Evolutionary conservation across 352 stramenopile genomes (phyloP), one percentile per base, ranked within the genome.

Genomic region (Plasmopara muralis): DNA sequence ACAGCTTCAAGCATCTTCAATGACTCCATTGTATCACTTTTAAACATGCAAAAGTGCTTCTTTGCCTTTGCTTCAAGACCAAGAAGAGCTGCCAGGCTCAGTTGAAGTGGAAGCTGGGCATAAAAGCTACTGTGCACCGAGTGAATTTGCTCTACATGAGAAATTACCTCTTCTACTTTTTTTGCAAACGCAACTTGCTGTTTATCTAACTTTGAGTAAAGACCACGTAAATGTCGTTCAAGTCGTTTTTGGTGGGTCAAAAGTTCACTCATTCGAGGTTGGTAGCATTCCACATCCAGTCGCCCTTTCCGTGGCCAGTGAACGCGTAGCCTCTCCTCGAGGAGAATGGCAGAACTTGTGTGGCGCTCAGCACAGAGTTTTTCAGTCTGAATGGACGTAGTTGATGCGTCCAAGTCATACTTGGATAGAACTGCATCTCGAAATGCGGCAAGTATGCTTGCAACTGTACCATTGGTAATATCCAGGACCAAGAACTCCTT

Each of bases 241-340:
- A 73, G 65, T 25, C 85, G 74, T 48, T 95, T 77, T 1, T 72
- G 72, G 51, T 97, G 88, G 29, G 53, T 82, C 33, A 87, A 49
- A 18, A 97, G 65, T 37, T 97, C 88, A 4, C 82, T 67, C 44
- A 93, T 77, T 16, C 88, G 80, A 28, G 88, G 87, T 43, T 96
- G 77, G 47, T 84, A 85, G 39, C 84, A 83, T 44, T 94, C 83
- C 20, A 97, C 87, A 46, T 95, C 83, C 16, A 88, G 60, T 18
- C 82, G 69, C 5, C 85, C 83, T 50, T 74, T 88, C 10, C 84
- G 75, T 3, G 88, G 88, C 87, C 88, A 97, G 57, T 97, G 88
- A 68, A 85, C 77, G 4, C 88, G 74, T 18, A 97, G 59, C 20
- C 75, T 67, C 59, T 97, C 87, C 51, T 97, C 87, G 0, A 97